Evolutionary conservation across 2,329 filamentous ascomycete species (phyloP).

Genomic region (Botryotinia narcissicola): DNA sequence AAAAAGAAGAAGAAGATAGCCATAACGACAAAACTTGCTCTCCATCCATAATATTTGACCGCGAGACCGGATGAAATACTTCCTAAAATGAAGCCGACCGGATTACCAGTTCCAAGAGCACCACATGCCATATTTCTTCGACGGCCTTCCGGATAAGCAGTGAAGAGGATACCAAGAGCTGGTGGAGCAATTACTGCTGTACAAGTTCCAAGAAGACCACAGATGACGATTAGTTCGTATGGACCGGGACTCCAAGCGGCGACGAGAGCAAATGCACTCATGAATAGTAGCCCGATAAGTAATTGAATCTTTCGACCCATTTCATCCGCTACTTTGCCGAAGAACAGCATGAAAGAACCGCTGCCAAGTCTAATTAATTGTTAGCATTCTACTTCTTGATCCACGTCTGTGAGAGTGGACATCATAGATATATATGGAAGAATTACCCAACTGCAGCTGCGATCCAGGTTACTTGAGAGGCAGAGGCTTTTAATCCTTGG

Average conservation of each 20-base stretch:
- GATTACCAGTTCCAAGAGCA: conserved; percentile 51
- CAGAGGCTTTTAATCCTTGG: conserved; percentile 59
- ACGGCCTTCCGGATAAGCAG: conserved; percentile 59
- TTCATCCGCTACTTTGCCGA: conserved; percentile 63
- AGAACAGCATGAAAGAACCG: conserved; percentile 63
- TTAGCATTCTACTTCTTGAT: conserved; percentile 1
- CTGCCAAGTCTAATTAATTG: conserved; percentile 51
- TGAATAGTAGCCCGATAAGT: conserved; percentile 57
- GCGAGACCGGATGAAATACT: conserved; percentile 62
- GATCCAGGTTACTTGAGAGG: conserved; percentile 67
- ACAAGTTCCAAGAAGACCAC: conserved; percentile 62
- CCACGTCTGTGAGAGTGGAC: neutral
- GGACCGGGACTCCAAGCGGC: conserved; percentile 59
- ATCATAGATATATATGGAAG: neutral
- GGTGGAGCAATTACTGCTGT: conserved; percentile 63
- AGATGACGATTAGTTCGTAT: conserved; percentile 60
- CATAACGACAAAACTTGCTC: conserved; percentile 60
- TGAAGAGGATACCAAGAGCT: conserved; percentile 62
- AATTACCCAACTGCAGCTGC: conserved; percentile 56
- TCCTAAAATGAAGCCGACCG: conserved; percentile 43
- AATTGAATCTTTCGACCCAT: conserved; percentile 63
- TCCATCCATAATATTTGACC: conserved; percentile 60
- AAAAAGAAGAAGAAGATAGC: conserved; percentile 62
- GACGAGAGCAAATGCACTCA: conserved; percentile 54
- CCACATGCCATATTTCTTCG: conserved; percentile 62